A percentile compares a stretch with the other conserved stretches of the same genome.
Conservation (phyloP, 2,329 filamentous ascomycete genomes). For the Epichloe hybrida region DNA sequence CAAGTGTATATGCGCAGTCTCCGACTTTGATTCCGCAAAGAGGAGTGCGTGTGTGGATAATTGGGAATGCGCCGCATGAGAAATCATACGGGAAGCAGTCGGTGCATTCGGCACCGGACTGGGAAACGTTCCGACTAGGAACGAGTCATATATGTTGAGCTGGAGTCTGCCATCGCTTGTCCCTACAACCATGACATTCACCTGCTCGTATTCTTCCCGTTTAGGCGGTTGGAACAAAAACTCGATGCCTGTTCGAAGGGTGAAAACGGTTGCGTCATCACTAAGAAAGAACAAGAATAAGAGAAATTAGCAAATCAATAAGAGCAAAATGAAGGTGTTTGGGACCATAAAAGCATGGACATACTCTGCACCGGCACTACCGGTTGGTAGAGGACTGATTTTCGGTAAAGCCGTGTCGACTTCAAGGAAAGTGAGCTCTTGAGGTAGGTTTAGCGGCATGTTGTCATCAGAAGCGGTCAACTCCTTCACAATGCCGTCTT, state of each 20-base stretch:
- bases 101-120: conserved; percentile 25
- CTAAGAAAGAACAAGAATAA: conserved; percentile 6
- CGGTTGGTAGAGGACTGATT: conserved; percentile 52
- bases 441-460: conserved; percentile 43
- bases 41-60: conserved; percentile 67
- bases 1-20: conserved; percentile 32
- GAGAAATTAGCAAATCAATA: conserved; percentile 5
- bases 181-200: conserved; percentile 67
- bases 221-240: conserved; percentile 52
- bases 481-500: conserved; percentile 7
- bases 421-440: conserved; percentile 61
- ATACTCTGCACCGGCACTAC: conserved; percentile 49
- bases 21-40: conserved; percentile 26
- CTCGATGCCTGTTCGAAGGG: conserved; percentile 54
- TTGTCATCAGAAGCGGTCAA: conserved; percentile 5
- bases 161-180: conserved; percentile 59
- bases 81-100: conserved; percentile 25
- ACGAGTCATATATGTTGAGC: conserved; percentile 74
- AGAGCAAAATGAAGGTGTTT: not conserved
- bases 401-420: conserved; percentile 65
- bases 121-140: conserved; percentile 57
- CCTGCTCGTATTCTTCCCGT: conserved; percentile 54
- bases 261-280: conserved; percentile 51
- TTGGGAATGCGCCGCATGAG: conserved; percentile 58
- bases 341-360: conserved; percentile 13